Conservation (phyloP, 176 grass and related monocot genomes). For the Metroxylon sagu region DNA sequence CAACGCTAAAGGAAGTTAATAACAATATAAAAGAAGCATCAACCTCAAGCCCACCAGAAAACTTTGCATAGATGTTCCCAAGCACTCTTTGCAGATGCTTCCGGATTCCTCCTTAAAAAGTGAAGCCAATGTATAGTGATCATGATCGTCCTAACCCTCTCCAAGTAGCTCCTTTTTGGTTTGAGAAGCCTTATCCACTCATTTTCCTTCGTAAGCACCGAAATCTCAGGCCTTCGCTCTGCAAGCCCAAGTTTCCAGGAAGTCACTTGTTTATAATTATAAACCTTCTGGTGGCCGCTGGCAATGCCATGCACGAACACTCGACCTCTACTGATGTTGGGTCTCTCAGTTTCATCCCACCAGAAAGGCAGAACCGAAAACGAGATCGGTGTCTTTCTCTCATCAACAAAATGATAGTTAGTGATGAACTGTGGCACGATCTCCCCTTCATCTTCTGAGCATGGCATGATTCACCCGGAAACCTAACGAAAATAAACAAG, state of each 20-base stretch:
- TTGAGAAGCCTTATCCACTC: conserved; percentile 50
- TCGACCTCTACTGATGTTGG: not conserved
- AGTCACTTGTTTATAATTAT: conserved; percentile 33
- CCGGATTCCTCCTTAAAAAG: conserved; percentile 57
- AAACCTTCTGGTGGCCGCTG: conserved; percentile 23
- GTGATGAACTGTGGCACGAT: conserved; percentile 9
- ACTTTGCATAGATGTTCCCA: conserved; percentile 55
- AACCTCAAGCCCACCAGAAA: conserved; percentile 31
- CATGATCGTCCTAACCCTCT: conserved; percentile 29
- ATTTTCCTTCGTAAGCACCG: conserved; percentile 26
- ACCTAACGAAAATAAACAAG: too few species aligned
- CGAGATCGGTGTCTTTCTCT: conserved; percentile 21
- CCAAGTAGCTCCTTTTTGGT: conserved; percentile 35
- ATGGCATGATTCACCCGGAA: conserved; percentile 7
- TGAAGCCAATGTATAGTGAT: conserved; percentile 58
- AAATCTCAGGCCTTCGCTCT: conserved; percentile 26
- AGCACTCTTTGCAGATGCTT: conserved; percentile 42
- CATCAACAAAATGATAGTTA: conserved; percentile 37
- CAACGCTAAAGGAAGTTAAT: not conserved
- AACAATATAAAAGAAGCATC: conserved; percentile 12
- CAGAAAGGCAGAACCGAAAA: conserved; percentile 31
- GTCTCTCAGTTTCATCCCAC: conserved; percentile 1
- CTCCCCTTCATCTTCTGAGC: conserved; percentile 6
- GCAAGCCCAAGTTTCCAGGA: conserved; percentile 54
- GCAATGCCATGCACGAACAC: conserved; percentile 33